Conservation (phyloP, 768 basidiomycete species). For the Tylopilus cervinicoccineus region DNA sequence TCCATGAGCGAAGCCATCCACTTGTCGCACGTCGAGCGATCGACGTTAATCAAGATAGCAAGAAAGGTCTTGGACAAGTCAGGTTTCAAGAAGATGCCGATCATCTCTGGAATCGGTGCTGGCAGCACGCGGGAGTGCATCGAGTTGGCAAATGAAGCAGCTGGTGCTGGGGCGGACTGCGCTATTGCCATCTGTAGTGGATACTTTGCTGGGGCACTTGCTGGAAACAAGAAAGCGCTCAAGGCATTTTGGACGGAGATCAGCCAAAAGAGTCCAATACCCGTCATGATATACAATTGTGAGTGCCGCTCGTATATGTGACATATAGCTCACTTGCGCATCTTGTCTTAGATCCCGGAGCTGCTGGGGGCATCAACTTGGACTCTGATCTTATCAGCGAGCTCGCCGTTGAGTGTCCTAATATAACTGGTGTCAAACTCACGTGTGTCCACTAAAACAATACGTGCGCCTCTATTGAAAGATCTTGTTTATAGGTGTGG, state of each 20-base stretch:
- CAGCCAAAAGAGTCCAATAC: conserved; percentile 74
- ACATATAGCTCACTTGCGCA: neutral
- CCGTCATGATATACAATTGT: conserved; percentile 90
- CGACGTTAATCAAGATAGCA: conserved; percentile 57
- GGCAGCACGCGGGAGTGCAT: conserved; percentile 83
- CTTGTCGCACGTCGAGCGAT: conserved; percentile 62
- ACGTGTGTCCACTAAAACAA: conserved; percentile 50
- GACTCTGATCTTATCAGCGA: conserved; percentile 86
- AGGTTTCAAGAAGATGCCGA: conserved; percentile 54
- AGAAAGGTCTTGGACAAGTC: conserved; percentile 69
- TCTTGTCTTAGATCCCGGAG: conserved; percentile 66
- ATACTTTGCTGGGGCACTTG: conserved; percentile 79
- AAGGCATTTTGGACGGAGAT: conserved; percentile 80
- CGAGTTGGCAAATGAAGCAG: conserved; percentile 70
- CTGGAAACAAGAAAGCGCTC: conserved; percentile 57
- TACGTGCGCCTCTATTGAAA: conserved; percentile 1
- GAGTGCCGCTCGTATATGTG: conserved; percentile 21
- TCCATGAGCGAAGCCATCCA: conserved; percentile 88
- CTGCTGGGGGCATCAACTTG: conserved; percentile 85
- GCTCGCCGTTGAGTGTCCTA: conserved; percentile 70
- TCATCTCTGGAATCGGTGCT: conserved; percentile 81
- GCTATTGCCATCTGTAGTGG: conserved; percentile 83
- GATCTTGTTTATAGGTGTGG: conserved; percentile 58
- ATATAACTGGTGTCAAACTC: conserved; percentile 83
- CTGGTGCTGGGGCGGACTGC: conserved; percentile 81